phyloP scores from a whole-genome alignment of 192 early-diverging fungal species.

The Phycomyces blakesleeanus region DNA sequence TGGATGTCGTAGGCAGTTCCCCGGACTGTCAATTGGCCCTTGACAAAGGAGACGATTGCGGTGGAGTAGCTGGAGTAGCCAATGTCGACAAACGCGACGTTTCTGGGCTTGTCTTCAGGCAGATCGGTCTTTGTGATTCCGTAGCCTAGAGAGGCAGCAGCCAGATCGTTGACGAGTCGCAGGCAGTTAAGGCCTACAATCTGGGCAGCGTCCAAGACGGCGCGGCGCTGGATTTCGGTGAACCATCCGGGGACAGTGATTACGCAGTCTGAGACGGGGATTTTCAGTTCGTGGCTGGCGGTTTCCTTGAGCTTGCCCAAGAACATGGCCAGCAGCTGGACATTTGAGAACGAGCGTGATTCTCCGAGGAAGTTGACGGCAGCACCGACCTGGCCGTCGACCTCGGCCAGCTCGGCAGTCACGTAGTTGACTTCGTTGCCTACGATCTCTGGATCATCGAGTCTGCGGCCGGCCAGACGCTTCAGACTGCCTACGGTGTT shows the following conservation, averaged over 20 bases:
- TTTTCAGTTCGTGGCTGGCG: conserved; percentile 73
- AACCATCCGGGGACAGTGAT: conserved; percentile 94
- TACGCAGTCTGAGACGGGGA: conserved; percentile 84
- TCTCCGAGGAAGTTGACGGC: conserved; percentile 77
- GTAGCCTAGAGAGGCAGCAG: conserved; percentile 90
- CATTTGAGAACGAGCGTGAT: conserved; percentile 70
- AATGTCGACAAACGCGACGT: conserved; percentile 90
- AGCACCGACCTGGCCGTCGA: conserved; percentile 81
- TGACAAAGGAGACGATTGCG: conserved; percentile 87
- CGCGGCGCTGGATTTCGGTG: conserved; percentile 86
- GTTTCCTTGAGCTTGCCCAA: conserved; percentile 88
- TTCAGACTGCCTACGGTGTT: conserved; percentile 89
- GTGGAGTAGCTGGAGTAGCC: conserved; percentile 80
- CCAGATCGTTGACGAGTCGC: conserved; percentile 87
- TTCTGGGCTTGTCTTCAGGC: conserved; percentile 87
- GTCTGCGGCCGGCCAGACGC: conserved; percentile 85
- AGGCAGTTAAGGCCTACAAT: conserved; percentile 87
- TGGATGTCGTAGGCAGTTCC: conserved; percentile 87
- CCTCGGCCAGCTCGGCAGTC: conserved; percentile 73
- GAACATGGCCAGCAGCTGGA: conserved; percentile 93
- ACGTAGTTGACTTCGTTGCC: conserved; percentile 77
- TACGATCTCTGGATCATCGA: conserved; percentile 77
- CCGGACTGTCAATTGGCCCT: conserved; percentile 92
- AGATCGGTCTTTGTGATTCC: conserved; percentile 97
- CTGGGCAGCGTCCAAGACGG: conserved; percentile 80